These are phyloP conservation scores for Citrus glauca DNA, from an alignment of 345 rosid genomes.

Conservation along the genomic window DNA sequence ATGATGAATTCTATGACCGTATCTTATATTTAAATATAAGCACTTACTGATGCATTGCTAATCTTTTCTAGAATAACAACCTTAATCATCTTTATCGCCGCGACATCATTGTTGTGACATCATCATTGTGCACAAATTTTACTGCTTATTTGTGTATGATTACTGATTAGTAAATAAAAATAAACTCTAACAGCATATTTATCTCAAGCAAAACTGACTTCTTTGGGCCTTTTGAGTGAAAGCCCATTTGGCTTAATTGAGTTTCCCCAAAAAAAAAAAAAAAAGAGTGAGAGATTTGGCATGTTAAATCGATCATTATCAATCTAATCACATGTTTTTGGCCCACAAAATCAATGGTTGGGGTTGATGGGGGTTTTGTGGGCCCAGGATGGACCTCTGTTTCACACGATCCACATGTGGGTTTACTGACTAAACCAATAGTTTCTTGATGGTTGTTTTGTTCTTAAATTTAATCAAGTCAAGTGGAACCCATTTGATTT, in stretches of 20 bases:
- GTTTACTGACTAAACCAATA: neutral
- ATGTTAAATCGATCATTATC: neutral
- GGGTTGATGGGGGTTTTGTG: slow-evolving; percentile 1
- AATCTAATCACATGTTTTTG: neutral
- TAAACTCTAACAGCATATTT: no score
- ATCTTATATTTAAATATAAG: no score
- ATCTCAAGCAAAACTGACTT: neutral
- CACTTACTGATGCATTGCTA: neutral
- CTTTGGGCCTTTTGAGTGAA: neutral
- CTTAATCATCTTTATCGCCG: neutral
- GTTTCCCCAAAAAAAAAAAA: neutral
- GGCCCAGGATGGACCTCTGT: neutral
- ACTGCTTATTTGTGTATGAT: neutral
- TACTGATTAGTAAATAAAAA: no score
- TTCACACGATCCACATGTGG: neutral
- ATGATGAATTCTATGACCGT: neutral
- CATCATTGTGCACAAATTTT: neutral
- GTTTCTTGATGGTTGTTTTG: neutral
- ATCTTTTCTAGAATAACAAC: neutral
- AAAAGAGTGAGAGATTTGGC: neutral
- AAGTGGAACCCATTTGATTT: slow-evolving; percentile 6
- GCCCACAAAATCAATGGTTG: slow-evolving; percentile 10
- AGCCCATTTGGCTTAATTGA: neutral
- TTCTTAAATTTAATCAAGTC: neutral
- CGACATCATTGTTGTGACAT: neutral